Percentiles rank a stretch among this genome's conserved stretches.
phyloP scores from a whole-genome alignment of 139 green algal genomes.

The Chlamydomonas applanata region DNA sequence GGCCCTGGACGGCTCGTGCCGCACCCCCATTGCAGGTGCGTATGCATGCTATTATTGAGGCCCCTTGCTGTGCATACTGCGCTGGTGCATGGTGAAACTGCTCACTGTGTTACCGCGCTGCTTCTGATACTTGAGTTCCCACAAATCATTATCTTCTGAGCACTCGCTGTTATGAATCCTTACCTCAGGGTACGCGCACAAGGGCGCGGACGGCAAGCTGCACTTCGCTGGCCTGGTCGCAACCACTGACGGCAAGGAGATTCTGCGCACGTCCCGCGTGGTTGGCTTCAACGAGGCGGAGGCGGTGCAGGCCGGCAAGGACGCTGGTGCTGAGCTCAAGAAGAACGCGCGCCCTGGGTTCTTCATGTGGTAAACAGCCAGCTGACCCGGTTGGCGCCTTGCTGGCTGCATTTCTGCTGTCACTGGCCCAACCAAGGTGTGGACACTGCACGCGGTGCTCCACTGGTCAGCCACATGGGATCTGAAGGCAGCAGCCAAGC shows the following conservation, averaged over 20 bases:
- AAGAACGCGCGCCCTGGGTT: constrained; percentile 66
- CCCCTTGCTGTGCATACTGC: background rate
- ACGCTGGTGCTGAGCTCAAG: constrained; percentile 84
- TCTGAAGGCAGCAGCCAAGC: no score
- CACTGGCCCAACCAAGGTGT: no score
- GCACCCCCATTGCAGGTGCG: constrained; percentile 93
- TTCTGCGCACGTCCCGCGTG: constrained; percentile 62
- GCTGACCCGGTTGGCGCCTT: no score
- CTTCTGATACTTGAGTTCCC: background rate
- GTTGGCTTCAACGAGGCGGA: constrained; percentile 58
- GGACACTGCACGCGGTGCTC: no score
- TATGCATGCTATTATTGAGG: background rate
- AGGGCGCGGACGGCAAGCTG: constrained; percentile 62
- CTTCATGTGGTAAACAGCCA: constrained; percentile 67
- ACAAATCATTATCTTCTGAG: background rate
- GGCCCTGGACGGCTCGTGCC: constrained; percentile 95
- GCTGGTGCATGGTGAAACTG: background rate
- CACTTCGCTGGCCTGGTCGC: constrained; percentile 92
- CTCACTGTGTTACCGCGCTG: no score
- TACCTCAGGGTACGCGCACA: constrained; percentile 64
- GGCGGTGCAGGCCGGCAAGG: constrained; percentile 57
- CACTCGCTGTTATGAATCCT: background rate
- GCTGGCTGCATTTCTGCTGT: no score
- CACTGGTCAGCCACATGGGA: no score
- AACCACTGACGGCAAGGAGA: constrained; percentile 80